Percentiles rank a stretch among this genome's conserved stretches.
phyloP scores from a whole-genome alignment of 768 basidiomycete genomes.

The Hypholoma sublateritium region DNA sequence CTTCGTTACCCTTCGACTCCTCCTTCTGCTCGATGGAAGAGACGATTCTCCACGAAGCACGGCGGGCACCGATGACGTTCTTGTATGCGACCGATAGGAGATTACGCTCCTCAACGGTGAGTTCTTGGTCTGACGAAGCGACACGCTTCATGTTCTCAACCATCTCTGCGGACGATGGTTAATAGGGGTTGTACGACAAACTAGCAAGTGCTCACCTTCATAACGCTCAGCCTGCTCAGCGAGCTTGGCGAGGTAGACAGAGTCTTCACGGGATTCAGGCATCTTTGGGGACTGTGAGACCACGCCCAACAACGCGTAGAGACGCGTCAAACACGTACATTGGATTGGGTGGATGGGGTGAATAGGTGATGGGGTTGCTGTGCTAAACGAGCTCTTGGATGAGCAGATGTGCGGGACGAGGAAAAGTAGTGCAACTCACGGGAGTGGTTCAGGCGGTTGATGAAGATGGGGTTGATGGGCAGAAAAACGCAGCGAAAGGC shows the following conservation, averaged over 20 bases:
- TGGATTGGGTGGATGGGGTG: conserved; percentile 25
- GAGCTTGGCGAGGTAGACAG: conserved; percentile 99
- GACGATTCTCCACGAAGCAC: conserved; percentile 97
- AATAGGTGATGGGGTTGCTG: conserved; percentile 7
- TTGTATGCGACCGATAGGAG: conserved; percentile 98
- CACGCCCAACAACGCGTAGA: conserved; percentile 39
- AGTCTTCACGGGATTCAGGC: conserved; percentile 90
- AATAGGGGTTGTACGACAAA: conserved; percentile 14
- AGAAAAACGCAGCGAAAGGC: conserved; percentile 45
- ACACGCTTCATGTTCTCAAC: conserved; percentile 99
- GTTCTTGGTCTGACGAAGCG: conserved; percentile 95
- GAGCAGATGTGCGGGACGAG: conserved; percentile 35
- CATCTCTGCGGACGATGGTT: conserved; percentile 63
- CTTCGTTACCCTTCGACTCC: conserved; percentile 97
- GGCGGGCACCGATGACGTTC: conserved; percentile 98
- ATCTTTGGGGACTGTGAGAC: conserved; percentile 49
- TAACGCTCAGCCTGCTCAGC: conserved; percentile 99
- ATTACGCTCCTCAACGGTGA: conserved; percentile 98
- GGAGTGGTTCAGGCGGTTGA: conserved; percentile 36
- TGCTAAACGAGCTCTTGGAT: conserved; percentile 28
- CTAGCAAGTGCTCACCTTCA: conserved; percentile 62
- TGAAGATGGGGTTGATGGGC: conserved; percentile 39
- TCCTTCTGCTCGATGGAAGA: conserved; percentile 99
- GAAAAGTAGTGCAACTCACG: conserved; percentile 40
- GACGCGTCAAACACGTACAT: conserved; percentile 40